Evolutionary conservation across 2,329 filamentous ascomycete species (phyloP).

Genomic region (Colletotrichum theobromicola): DNA sequence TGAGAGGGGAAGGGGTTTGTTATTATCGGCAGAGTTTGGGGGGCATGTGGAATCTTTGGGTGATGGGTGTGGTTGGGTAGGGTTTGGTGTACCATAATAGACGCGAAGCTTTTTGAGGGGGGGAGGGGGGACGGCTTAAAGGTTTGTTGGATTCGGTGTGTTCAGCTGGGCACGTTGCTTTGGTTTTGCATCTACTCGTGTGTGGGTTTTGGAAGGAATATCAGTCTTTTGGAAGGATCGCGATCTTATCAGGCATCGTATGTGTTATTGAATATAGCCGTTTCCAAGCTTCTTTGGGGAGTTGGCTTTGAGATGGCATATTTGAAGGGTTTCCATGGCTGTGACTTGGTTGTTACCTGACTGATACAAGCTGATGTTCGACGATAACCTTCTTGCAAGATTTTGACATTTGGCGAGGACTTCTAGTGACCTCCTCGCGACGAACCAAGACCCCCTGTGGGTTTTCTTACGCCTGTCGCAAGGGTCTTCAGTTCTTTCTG

Average conservation of each 20-base stretch:
- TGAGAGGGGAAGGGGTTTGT: too few species aligned
- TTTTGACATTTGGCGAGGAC: too few species aligned
- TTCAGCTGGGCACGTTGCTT: background rate
- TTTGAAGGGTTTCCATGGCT: background rate
- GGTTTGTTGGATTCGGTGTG: too few species aligned
- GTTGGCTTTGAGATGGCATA: background rate
- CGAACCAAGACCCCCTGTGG: background rate
- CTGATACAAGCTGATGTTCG: background rate
- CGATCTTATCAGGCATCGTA: background rate
- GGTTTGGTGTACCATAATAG: too few species aligned
- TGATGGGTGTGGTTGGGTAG: background rate
- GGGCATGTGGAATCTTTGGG: background rate
- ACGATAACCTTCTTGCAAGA: background rate
- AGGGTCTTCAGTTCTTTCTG: background rate
- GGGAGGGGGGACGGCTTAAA: too few species aligned
- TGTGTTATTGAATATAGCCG: background rate
- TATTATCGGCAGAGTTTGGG: background rate
- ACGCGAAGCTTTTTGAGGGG: background rate
- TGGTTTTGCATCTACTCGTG: background rate
- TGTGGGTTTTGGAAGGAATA: background rate
- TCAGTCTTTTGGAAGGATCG: background rate
- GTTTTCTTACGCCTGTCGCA: background rate
- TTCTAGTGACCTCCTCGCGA: background rate
- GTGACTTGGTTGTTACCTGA: background rate
- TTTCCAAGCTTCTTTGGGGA: background rate